Conservation (phyloP, 2,329 filamentous ascomycete genomes). For the Cladophialophora psammophila region DNA sequence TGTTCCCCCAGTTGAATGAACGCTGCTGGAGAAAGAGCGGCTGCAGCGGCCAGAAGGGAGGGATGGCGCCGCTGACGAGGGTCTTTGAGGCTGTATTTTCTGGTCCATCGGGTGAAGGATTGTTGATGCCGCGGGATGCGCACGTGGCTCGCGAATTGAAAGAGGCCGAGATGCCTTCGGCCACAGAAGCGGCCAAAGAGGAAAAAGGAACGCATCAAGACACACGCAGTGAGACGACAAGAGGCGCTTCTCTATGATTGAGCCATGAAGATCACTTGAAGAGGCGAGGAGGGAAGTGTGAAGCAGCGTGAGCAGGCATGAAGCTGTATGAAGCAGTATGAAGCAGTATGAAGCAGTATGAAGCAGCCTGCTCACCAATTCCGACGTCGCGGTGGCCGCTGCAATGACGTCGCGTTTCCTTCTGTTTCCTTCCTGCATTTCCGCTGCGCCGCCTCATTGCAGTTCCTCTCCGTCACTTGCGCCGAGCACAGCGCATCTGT, state of each 20-base stretch:
- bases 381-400: neutral
- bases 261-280: slow-evolving; percentile 1
- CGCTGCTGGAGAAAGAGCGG: slow-evolving; percentile 63
- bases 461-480: neutral
- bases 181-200: slow-evolving; percentile 59
- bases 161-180: slow-evolving; percentile 46
- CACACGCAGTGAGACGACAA: neutral
- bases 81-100: slow-evolving; percentile 40
- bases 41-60: slow-evolving; percentile 50
- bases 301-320: neutral
- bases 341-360: too few species aligned
- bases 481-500: too few species aligned
- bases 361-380: neutral
- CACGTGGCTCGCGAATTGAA: slow-evolving; percentile 37
- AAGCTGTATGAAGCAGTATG: too few species aligned
- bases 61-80: slow-evolving; percentile 41
- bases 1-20: slow-evolving; percentile 66
- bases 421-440: neutral
- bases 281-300: neutral
- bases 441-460: neutral
- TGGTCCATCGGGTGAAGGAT: slow-evolving; percentile 36
- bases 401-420: slow-evolving; percentile 19
- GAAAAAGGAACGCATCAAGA: slow-evolving; percentile 58
- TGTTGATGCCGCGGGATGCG: slow-evolving; percentile 40
- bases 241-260: neutral